Conservation (phyloP, 2,329 filamentous ascomycete genomes). For the Cordyceps cicadae region DNA sequence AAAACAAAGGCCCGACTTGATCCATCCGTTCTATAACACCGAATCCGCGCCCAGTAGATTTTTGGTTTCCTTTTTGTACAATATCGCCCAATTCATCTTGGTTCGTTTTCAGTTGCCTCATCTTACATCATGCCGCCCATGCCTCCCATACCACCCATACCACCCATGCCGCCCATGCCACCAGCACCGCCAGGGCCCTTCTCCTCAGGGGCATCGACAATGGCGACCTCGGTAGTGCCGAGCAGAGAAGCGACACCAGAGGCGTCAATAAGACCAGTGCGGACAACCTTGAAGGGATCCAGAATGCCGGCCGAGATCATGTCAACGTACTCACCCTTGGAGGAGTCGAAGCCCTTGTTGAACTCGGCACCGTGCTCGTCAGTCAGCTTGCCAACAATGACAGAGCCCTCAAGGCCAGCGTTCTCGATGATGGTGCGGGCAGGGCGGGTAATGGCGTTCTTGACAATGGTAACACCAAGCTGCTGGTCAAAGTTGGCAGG, state of each 20-base stretch:
- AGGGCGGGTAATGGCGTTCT: conserved; percentile 94
- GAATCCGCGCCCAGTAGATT: conserved; percentile 12
- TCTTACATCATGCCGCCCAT: conserved; percentile 57
- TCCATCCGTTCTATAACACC: conserved; percentile 18
- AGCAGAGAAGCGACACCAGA: conserved; percentile 94
- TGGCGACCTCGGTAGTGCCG: conserved; percentile 95
- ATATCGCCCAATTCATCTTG: conserved; percentile 5
- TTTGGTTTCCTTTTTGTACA: conserved; percentile 14
- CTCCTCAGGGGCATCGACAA: conserved; percentile 91
- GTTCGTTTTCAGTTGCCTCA: conserved; percentile 2
- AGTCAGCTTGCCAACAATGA: conserved; percentile 95
- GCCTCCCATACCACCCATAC: conserved; percentile 51
- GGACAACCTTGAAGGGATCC: conserved; percentile 98
- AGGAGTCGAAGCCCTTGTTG: conserved; percentile 96
- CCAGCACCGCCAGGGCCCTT: conserved; percentile 61
- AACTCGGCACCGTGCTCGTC: conserved; percentile 89
- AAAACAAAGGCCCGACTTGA: conserved; percentile 21
- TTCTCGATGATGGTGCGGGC: conserved; percentile 97
- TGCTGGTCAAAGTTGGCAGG: conserved; percentile 96
- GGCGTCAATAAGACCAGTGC: conserved; percentile 89
- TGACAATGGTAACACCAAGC: conserved; percentile 94
- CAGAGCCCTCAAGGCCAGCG: conserved; percentile 88
- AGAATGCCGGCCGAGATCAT: conserved; percentile 97
- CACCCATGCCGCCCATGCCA: conserved; percentile 61
- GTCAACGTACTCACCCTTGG: conserved; percentile 96